A percentile compares a stretch with the other conserved stretches of the same genome.
phyloP scores from a whole-genome alignment of 257 asterid genomes.

The Solanum raphanifolium region DNA sequence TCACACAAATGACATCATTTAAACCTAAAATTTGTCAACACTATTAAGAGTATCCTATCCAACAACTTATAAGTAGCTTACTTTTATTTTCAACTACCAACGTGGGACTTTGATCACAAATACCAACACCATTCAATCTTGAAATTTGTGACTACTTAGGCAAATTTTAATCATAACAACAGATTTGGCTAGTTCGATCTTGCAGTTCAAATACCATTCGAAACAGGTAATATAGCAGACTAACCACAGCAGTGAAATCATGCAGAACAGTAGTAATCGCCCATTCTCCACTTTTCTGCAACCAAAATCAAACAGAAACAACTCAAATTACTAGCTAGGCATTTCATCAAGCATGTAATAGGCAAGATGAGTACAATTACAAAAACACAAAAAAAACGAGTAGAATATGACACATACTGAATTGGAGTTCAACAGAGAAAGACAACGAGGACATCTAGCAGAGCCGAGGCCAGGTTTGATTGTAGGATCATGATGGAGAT shows the following conservation, averaged over 20 bases:
- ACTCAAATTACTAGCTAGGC: background rate
- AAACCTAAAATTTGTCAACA: background rate
- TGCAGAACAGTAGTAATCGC: constrained; percentile 50
- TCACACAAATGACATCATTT: background rate
- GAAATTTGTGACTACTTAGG: background rate
- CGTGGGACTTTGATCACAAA: background rate
- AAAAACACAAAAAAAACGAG: background rate
- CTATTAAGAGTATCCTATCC: background rate
- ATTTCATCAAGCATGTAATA: constrained; percentile 14
- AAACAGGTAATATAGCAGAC: background rate
- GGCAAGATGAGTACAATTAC: background rate
- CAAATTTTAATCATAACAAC: background rate
- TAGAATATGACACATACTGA: constrained; percentile 7
- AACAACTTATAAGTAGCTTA: background rate
- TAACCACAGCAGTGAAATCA: constrained; percentile 66
- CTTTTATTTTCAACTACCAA: background rate
- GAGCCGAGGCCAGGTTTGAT: constrained; percentile 75
- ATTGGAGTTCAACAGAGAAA: constrained; percentile 45
- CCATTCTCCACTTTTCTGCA: constrained; percentile 54
- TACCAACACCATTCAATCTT: background rate
- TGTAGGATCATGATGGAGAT: constrained; percentile 65
- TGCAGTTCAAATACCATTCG: background rate
- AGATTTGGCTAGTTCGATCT: background rate
- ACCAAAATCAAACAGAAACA: background rate
- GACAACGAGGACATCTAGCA: constrained; percentile 77